These are phyloP conservation scores for Hanseniaspora osmophila DNA, from an alignment of 805 yeast species.

Conservation along the genomic window DNA sequence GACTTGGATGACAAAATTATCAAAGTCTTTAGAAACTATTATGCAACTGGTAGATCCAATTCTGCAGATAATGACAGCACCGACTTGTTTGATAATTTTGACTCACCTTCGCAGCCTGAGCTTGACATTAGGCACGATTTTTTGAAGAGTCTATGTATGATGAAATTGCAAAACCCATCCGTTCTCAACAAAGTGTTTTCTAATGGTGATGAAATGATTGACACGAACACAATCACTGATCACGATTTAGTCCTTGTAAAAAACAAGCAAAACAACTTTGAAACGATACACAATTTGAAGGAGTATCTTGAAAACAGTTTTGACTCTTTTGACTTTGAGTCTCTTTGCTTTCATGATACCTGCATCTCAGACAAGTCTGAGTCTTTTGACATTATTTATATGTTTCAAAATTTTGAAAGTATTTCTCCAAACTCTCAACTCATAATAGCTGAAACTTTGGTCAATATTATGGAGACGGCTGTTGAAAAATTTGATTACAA, in stretches of 20 bases:
- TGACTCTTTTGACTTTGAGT: conserved; percentile 17
- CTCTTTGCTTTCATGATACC: conserved; percentile 27
- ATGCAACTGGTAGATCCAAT: conserved; percentile 18
- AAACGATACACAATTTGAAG: conserved; percentile 19
- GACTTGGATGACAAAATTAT: conserved; percentile 19
- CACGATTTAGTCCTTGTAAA: conserved; percentile 23
- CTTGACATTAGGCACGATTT: conserved; percentile 39
- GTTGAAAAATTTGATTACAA: conserved; percentile 28
- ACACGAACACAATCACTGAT: conserved; percentile 19
- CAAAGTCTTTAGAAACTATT: conserved; percentile 22
- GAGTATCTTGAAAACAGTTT: conserved; percentile 15
- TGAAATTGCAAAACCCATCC: conserved; percentile 25
- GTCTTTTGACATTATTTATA: conserved; percentile 30
- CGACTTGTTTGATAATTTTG: conserved; percentile 36
- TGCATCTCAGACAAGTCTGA: conserved; percentile 37
- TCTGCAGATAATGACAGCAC: conserved; percentile 26
- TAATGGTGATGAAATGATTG: conserved; percentile 26
- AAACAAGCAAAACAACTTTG: conserved; percentile 22
- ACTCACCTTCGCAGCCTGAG: conserved; percentile 25
- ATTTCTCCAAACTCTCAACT: conserved; percentile 34
- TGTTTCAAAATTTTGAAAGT: conserved; percentile 33
- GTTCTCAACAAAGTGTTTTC: conserved; percentile 24
- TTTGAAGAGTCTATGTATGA: conserved; percentile 29
- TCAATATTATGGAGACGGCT: conserved; percentile 23
- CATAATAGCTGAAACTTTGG: conserved; percentile 27